Evolutionary conservation across 441 rosid species (phyloP).

Genomic region (Cnidoscolus chayamansa): DNA sequence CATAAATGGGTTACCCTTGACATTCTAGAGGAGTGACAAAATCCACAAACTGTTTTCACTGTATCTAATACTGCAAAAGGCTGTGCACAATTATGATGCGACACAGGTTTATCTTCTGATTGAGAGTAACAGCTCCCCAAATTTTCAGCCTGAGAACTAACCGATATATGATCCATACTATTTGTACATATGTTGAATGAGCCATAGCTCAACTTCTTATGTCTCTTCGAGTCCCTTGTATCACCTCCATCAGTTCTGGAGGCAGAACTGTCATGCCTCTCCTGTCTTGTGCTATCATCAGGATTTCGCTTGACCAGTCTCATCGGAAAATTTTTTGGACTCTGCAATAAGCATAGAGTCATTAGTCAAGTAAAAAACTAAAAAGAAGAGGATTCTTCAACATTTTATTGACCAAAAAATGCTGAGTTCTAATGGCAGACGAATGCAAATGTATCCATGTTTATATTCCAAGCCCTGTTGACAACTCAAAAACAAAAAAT

Average conservation of each 20-base stretch:
- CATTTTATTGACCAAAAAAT: not conserved
- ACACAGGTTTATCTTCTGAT: constrained; percentile 13
- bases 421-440: not conserved
- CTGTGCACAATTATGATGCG: constrained; percentile 13
- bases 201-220: constrained; percentile 41
- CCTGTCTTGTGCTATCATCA: constrained; percentile 26
- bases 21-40: constrained; percentile 60
- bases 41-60: constrained; percentile 47
- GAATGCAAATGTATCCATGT: not conserved
- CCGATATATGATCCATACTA: constrained; percentile 14
- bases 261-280: constrained; percentile 29
- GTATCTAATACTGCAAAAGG: constrained; percentile 25
- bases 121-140: constrained; percentile 23
- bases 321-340: constrained; percentile 26
- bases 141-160: constrained; percentile 24
- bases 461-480: not conserved
- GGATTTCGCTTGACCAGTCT: constrained; percentile 27
- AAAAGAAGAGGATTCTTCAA: not conserved
- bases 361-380: not conserved
- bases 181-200: constrained; percentile 19
- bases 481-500: not conserved
- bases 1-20: constrained; percentile 46
- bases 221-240: constrained; percentile 45
- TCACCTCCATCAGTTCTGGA: constrained; percentile 35
- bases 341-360: constrained; percentile 30